Conservation (phyloP, 495 filamentous ascomycete species). For the Hypoxylon cercidicola region DNA sequence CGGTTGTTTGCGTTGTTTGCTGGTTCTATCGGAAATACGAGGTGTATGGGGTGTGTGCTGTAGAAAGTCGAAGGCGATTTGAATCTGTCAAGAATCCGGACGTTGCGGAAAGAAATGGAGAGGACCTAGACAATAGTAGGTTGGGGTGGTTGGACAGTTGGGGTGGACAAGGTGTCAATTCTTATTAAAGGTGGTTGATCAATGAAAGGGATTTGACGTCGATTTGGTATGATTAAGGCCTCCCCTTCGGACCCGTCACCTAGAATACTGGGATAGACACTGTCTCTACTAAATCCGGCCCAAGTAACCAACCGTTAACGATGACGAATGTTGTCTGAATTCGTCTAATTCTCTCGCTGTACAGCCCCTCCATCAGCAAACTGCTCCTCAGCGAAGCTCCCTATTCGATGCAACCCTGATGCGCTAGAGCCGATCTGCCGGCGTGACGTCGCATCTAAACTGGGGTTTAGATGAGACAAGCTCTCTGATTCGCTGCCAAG, state of each 20-base stretch:
- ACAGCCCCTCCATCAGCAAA: slow-evolving; percentile 31
- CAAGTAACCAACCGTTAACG: slow-evolving; percentile 16
- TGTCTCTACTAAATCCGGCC: slow-evolving; percentile 12
- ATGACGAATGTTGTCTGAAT: slow-evolving; percentile 39
- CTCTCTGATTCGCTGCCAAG: slow-evolving; percentile 20
- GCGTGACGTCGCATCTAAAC: slow-evolving; percentile 19
- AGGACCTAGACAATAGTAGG: slow-evolving; percentile 25
- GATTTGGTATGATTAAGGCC: slow-evolving; percentile 16
- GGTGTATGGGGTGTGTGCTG: slow-evolving; percentile 39
- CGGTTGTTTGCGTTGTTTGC: slow-evolving; percentile 19
- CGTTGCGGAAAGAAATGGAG: slow-evolving; percentile 13
- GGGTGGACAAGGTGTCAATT: slow-evolving; percentile 6
- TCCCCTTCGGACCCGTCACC: neutral
- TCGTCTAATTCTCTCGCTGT: slow-evolving; percentile 18
- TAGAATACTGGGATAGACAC: too few species aligned
- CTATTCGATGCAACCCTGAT: slow-evolving; percentile 23
- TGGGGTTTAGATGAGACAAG: slow-evolving; percentile 1
- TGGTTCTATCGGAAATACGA: slow-evolving; percentile 29
- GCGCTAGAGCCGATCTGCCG: slow-evolving; percentile 38
- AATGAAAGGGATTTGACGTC: slow-evolving; percentile 37
- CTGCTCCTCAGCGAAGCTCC: slow-evolving; percentile 9
- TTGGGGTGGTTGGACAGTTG: slow-evolving; percentile 7
- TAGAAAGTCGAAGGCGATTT: slow-evolving; percentile 26
- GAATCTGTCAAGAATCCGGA: slow-evolving; percentile 10
- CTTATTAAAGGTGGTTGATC: slow-evolving; percentile 28